These are phyloP conservation scores for Entomortierella lignicola DNA, from an alignment of 192 early-diverging fungal species.

Conservation along the genomic window DNA sequence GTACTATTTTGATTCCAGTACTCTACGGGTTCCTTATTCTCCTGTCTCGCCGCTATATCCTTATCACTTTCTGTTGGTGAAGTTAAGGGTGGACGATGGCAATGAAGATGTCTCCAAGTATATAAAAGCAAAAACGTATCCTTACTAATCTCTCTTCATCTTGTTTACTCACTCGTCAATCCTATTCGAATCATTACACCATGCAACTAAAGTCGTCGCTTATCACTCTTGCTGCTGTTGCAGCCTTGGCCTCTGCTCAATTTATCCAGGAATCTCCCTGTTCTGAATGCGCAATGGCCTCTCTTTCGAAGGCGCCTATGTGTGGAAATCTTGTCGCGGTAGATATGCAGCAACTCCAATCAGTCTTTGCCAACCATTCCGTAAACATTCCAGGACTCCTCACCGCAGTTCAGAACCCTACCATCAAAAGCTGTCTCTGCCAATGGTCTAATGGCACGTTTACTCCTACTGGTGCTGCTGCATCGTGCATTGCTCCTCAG, in stretches of 20 bases:
- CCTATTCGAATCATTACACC: background rate
- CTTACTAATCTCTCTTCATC: background rate
- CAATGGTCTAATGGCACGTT: constrained; percentile 4
- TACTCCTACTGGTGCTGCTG: constrained; percentile 3
- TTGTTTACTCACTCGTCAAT: background rate
- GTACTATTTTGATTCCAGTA: background rate
- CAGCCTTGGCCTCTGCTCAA: constrained; percentile 3
- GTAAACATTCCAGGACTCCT: background rate
- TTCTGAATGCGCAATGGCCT: constrained; percentile 8
- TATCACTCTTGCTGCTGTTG: constrained; percentile 4
- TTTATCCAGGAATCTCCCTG: constrained; percentile 4
- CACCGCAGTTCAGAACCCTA: background rate
- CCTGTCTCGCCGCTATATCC: background rate
- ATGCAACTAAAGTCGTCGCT: constrained; percentile 17
- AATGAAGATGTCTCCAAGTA: no score
- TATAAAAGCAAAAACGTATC: no score
- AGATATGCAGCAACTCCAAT: constrained; percentile 1
- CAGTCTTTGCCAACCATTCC: constrained; percentile 7
- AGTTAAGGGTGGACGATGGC: no score
- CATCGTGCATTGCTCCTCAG: background rate
- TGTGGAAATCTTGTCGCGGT: constrained; percentile 6
- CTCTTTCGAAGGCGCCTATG: constrained; percentile 9
- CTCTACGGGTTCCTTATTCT: background rate
- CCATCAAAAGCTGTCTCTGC: constrained; percentile 26
- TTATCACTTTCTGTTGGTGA: background rate